Evolutionary conservation across 306 rosid species (phyloP), one percentile per base, ranked within the genome.

Genomic region (Begonia fuchsioides): DNA sequence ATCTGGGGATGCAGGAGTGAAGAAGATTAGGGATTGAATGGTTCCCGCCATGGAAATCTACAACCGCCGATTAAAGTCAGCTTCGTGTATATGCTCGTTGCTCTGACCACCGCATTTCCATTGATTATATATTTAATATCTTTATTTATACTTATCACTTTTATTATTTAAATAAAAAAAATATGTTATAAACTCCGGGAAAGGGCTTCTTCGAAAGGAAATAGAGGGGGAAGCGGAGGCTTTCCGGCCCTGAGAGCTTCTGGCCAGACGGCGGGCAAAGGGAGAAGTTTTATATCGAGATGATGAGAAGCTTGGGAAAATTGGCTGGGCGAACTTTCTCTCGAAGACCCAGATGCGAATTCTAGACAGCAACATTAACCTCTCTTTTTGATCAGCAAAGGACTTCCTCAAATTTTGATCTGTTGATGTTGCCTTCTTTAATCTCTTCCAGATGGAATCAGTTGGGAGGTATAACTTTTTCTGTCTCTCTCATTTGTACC

Each of bases 301-400:
- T 79, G 94, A 75, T 79, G 94, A 82, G 68, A 44, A 62, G 53
- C 2, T 32, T 75, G 0, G 60, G 70, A 17, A 74, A 81, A 60
- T 55, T 78, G 47, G 65, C 72, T 9, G 45, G 55, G 60, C 72
- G 79, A 17, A 44, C 54, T 63, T 47, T 66, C 67, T 46, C 67
- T 35, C 67, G 48, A 18, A 47, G 7, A 52, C 3, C 60, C 6
- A 38, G 56, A 46, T 11, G 39, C 13, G 32, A 57, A 50, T 10
- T 40, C 53, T 10, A 46, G 40, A 5, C 39, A 26, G 60, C 58
- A 10, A 44, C 69, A 32, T 14, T 68, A 61, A 61, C 78, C 49
- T 68, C 73, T 38, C 56, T 13, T 17, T 52, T 26, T 17, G 50
- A 32, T 49, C 52, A 38, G 51, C 62, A 10, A 54, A 35, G 15